phyloP scores from a whole-genome alignment of 2,329 filamentous ascomycete species.

The Phialemoniopsis sp. region DNA sequence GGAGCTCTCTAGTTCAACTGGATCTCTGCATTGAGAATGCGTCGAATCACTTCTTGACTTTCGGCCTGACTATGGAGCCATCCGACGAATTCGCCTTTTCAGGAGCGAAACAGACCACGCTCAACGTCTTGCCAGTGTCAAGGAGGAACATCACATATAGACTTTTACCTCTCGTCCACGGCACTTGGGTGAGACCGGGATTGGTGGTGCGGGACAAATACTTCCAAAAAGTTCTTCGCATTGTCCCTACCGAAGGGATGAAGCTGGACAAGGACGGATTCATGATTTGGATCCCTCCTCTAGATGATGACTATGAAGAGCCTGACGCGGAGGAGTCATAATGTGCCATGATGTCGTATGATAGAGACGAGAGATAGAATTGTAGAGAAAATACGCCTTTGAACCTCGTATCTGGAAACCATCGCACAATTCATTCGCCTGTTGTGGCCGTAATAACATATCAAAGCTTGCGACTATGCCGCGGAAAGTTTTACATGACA shows the following conservation, averaged over 20 bases:
- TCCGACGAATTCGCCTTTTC: conserved; percentile 92
- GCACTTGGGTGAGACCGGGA: conserved; percentile 66
- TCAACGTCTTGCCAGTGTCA: conserved; percentile 81
- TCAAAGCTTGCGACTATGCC: too few species aligned
- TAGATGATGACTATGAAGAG: conserved; percentile 20
- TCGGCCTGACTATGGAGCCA: conserved; percentile 87
- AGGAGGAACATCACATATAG: conserved; percentile 70
- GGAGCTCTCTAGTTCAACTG: conserved; percentile 36
- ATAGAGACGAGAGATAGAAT: neutral
- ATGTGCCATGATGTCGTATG: conserved; percentile 4
- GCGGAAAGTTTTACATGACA: too few species aligned
- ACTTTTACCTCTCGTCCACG: conserved; percentile 62
- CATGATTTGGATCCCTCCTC: conserved; percentile 56
- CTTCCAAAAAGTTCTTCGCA: conserved; percentile 84
- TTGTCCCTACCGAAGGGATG: conserved; percentile 75
- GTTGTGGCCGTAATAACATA: too few species aligned
- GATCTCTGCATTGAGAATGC: conserved; percentile 81
- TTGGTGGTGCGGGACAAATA: conserved; percentile 83
- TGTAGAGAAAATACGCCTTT: too few species aligned
- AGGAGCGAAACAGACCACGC: conserved; percentile 73
- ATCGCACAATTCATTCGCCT: too few species aligned
- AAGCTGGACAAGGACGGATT: conserved; percentile 66
- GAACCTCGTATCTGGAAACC: too few species aligned
- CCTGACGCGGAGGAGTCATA: conserved; percentile 6
- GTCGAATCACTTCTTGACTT: conserved; percentile 90